These are phyloP conservation scores for Epichloe uncinata DNA, from an alignment of 2,329 filamentous ascomycete species.

Conservation along the genomic window DNA sequence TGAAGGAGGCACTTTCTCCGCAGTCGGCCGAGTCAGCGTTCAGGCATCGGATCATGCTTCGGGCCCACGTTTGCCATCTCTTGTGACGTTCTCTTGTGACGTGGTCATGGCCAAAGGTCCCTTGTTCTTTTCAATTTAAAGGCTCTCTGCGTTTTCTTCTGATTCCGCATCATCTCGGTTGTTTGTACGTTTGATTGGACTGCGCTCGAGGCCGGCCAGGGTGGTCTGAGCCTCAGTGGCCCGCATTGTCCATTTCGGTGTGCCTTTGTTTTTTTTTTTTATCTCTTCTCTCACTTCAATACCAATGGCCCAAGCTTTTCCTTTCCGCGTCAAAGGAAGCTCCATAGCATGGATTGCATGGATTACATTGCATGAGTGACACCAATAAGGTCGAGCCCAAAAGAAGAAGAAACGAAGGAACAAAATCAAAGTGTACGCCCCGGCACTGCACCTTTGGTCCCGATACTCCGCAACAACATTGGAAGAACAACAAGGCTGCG, in stretches of 20 bases:
- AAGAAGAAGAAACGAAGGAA: not conserved
- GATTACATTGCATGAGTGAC: not conserved
- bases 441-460: not conserved
- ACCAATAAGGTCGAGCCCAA: not conserved
- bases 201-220: not conserved
- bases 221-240: not conserved
- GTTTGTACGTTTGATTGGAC: constrained; percentile 4
- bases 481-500: constrained; percentile 1
- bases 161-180: constrained; percentile 1
- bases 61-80: not conserved
- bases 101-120: not conserved
- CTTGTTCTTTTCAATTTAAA: not conserved
- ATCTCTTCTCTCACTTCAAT: not conserved
- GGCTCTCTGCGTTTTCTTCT: not conserved
- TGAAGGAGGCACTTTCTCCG: not conserved
- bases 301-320: constrained; percentile 1
- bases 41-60: not conserved
- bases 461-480: not conserved
- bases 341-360: not conserved
- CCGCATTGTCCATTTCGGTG: not conserved
- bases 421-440: not conserved
- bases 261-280: not conserved
- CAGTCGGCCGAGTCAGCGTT: constrained; percentile 2
- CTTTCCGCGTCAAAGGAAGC: not conserved
- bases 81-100: not conserved